Evolutionary conservation across 1,139 yeast genomes (phyloP).

Genomic region (Kodamaea ohmeri): DNA sequence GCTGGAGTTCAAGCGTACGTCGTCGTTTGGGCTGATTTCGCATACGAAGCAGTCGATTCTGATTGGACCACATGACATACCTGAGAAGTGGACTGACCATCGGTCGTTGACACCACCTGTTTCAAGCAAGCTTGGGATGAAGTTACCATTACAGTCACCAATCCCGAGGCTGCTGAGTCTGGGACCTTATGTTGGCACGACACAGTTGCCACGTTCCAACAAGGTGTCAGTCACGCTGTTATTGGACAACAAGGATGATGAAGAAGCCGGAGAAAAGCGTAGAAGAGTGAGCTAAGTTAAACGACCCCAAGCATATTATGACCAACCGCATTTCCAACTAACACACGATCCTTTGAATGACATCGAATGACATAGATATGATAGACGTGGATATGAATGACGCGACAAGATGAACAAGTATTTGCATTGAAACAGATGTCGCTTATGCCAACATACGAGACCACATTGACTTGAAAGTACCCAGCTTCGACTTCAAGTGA

Average conservation of each 20-base stretch:
- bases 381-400: background rate
- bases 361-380: slow-evolving; percentile 1
- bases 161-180: slow-evolving; percentile 9
- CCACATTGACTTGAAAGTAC: no score
- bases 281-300: slow-evolving; percentile 10
- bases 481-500: no score
- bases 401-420: background rate
- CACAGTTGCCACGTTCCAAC: slow-evolving; percentile 10
- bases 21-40: slow-evolving; percentile 23
- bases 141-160: slow-evolving; percentile 7
- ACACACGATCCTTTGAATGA: slow-evolving; percentile 1
- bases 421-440: background rate
- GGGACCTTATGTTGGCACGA: slow-evolving; percentile 7
- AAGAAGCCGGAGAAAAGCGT: slow-evolving; percentile 10
- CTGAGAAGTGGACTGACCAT: slow-evolving; percentile 7
- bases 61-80: slow-evolving; percentile 27
- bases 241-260: slow-evolving; percentile 17
- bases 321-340: background rate
- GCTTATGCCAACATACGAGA: no score
- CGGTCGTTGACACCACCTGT: slow-evolving; percentile 17
- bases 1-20: slow-evolving; percentile 26
- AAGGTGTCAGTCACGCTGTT: slow-evolving; percentile 33
- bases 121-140: slow-evolving; percentile 7
- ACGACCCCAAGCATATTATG: background rate
- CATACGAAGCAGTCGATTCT: slow-evolving; percentile 22